Percentiles rank a stretch among this genome's conserved stretches.
Conservation (phyloP, 1,284 basidiomycete genomes). For the Cystobasidium slooffiae region DNA sequence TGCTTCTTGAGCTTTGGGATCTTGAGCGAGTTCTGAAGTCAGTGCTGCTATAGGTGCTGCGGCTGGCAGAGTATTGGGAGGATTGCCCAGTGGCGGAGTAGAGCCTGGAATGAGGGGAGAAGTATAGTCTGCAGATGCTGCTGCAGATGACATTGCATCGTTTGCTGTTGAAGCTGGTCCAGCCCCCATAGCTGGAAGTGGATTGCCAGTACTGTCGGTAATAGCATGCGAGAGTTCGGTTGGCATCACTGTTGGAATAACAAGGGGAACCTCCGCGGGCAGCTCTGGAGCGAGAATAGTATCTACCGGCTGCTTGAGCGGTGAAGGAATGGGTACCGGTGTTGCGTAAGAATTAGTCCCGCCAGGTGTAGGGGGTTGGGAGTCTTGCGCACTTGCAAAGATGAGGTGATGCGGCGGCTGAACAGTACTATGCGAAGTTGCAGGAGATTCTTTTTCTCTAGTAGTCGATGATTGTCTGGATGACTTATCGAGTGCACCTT, state of each 20-base stretch:
- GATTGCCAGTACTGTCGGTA: slow-evolving; percentile 10
- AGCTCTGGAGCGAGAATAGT: slow-evolving; percentile 38
- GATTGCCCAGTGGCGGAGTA: slow-evolving; percentile 39
- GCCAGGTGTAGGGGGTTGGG: background rate
- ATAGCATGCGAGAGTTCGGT: slow-evolving; percentile 10
- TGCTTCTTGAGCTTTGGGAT: slow-evolving; percentile 51
- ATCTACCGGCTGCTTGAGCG: slow-evolving; percentile 40
- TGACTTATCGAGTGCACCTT: background rate
- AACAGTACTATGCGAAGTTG: background rate
- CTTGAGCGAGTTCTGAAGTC: slow-evolving; percentile 48
- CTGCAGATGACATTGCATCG: slow-evolving; percentile 1
- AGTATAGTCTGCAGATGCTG: slow-evolving; percentile 3
- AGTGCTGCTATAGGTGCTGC: slow-evolving; percentile 51
- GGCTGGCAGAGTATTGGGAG: slow-evolving; percentile 48
- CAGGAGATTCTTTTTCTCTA: background rate
- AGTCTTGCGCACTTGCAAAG: background rate
- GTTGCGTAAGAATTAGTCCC: background rate
- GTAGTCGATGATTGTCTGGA: background rate
- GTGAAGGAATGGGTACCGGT: slow-evolving; percentile 26
- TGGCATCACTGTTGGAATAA: slow-evolving; percentile 1
- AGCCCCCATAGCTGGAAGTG: slow-evolving; percentile 9
- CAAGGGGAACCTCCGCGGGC: slow-evolving; percentile 4
- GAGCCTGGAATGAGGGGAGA: slow-evolving; percentile 34
- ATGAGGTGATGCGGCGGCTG: background rate
- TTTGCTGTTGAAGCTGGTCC: slow-evolving; percentile 1